Percentiles rank a stretch among this genome's conserved stretches.
phyloP scores from a whole-genome alignment of 768 basidiomycete genomes.

The Trametes elegans region DNA sequence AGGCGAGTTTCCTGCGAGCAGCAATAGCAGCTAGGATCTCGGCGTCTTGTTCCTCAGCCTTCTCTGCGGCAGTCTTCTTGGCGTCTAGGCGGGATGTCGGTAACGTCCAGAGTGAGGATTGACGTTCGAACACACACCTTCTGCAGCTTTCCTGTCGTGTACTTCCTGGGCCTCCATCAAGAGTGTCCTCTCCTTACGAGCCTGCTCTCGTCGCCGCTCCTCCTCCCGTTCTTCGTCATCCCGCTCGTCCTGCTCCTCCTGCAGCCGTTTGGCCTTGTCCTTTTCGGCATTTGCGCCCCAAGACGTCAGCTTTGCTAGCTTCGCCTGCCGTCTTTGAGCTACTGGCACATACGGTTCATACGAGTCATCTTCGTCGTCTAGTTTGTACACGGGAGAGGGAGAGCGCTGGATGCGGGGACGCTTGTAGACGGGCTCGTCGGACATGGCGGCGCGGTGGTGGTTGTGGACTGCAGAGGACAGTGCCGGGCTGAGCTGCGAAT shows the following conservation, averaged over 20 bases:
- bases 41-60: conserved; percentile 84
- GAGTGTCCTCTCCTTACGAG: conserved; percentile 82
- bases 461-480: not conserved
- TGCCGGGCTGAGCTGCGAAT: not conserved
- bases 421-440: conserved; percentile 41
- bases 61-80: conserved; percentile 84
- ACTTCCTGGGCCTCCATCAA: conserved; percentile 95
- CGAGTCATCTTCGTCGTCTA: conserved; percentile 58
- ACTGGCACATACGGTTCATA: conserved; percentile 90
- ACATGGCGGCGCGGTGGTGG: conserved; percentile 15
- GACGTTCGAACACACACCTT: conserved; percentile 49
- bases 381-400: conserved; percentile 57
- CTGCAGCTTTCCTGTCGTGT: conserved; percentile 74
- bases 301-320: conserved; percentile 71
- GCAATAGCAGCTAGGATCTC: conserved; percentile 91
- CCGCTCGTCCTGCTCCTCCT: conserved; percentile 59
- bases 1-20: conserved; percentile 85
- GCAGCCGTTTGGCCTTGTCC: conserved; percentile 42
- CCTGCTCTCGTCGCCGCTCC: conserved; percentile 68
- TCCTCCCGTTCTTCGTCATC: conserved; percentile 81
- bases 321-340: conserved; percentile 77
- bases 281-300: conserved; percentile 56
- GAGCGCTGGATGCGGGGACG: conserved; percentile 51
- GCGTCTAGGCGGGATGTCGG: conserved; percentile 53
- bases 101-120: not conserved